phyloP scores from a whole-genome alignment of 2,329 filamentous ascomycete species.

The Grosmannia huntii region DNA sequence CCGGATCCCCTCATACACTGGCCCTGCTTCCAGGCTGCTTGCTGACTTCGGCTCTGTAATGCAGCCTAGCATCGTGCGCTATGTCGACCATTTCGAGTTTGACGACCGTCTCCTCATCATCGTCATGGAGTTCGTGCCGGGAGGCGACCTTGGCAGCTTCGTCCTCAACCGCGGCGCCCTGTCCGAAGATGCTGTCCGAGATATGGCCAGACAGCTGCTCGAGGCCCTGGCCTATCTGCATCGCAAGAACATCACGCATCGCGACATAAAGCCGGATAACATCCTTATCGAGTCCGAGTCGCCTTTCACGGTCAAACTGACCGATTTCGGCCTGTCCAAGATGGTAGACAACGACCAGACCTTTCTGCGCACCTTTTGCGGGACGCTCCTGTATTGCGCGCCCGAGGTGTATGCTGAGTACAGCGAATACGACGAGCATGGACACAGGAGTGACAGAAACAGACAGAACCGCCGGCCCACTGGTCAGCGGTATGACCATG shows the following conservation, averaged over 20 bases:
- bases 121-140: slow-evolving; percentile 84
- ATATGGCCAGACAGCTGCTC: slow-evolving; percentile 64
- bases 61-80: slow-evolving; percentile 79
- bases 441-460: slow-evolving; percentile 48
- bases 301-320: slow-evolving; percentile 77
- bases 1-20: not conserved
- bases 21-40: not conserved
- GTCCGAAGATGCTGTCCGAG: slow-evolving; percentile 53
- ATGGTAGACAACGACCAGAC: slow-evolving; percentile 83
- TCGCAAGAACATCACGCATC: slow-evolving; percentile 78
- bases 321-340: slow-evolving; percentile 94
- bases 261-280: slow-evolving; percentile 98
- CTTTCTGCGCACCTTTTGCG: slow-evolving; percentile 91
- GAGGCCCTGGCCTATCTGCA: slow-evolving; percentile 80
- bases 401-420: slow-evolving; percentile 85
- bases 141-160: slow-evolving; percentile 70
- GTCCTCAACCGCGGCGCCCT: slow-evolving; percentile 50
- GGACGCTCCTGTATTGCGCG: slow-evolving; percentile 88
- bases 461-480: slow-evolving; percentile 43
- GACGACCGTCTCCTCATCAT: slow-evolving; percentile 79
- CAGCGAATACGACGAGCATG: slow-evolving; percentile 54
- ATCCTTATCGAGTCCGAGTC: slow-evolving; percentile 66
- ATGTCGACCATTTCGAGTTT: slow-evolving; percentile 78
- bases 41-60: not conserved
- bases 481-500: slow-evolving; percentile 68